A percentile compares a stretch with the other conserved stretches of the same genome.
Evolutionary conservation across 2,329 filamentous ascomycete genomes (phyloP).

Genomic region (Tympanopsis confertula): DNA sequence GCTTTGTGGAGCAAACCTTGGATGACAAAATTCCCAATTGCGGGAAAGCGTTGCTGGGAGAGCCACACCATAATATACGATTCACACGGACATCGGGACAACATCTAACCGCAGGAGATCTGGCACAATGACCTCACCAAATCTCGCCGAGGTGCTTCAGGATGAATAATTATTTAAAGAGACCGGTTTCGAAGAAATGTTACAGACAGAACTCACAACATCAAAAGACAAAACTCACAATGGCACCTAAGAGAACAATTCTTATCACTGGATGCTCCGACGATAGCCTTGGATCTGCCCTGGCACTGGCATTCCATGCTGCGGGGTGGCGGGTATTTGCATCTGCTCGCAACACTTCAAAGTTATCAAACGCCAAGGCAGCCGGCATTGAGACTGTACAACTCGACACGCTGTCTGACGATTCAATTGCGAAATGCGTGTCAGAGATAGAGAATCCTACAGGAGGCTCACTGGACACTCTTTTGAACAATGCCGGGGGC

Average conservation of each 20-base stretch:
- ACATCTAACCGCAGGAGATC: no score
- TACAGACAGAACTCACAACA: no score
- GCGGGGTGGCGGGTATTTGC: conserved; percentile 16
- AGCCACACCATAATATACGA: no score
- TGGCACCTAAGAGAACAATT: conserved; percentile 9
- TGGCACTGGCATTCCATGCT: conserved; percentile 16
- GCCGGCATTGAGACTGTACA: conserved; percentile 9
- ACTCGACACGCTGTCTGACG: conserved; percentile 11
- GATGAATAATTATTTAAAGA: no score
- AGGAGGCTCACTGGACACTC: conserved; percentile 11
- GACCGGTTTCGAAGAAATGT: no score
- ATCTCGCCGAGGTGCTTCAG: no score
- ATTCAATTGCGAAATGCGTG: conserved; percentile 9
- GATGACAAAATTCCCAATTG: no score
- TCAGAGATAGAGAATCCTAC: conserved; percentile 7
- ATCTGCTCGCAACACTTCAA: conserved; percentile 13
- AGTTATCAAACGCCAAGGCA: conserved; percentile 7
- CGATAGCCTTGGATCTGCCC: conserved; percentile 15
- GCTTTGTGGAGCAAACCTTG: no score
- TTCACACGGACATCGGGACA: no score
- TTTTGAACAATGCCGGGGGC: conserved; percentile 16
- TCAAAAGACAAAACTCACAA: no score
- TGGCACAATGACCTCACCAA: no score
- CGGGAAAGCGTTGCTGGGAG: no score
- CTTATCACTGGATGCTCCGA: conserved; percentile 22